These are phyloP conservation scores for Lepidopterella palustris DNA, from an alignment of 495 filamentous ascomycete genomes.

Conservation along the genomic window DNA sequence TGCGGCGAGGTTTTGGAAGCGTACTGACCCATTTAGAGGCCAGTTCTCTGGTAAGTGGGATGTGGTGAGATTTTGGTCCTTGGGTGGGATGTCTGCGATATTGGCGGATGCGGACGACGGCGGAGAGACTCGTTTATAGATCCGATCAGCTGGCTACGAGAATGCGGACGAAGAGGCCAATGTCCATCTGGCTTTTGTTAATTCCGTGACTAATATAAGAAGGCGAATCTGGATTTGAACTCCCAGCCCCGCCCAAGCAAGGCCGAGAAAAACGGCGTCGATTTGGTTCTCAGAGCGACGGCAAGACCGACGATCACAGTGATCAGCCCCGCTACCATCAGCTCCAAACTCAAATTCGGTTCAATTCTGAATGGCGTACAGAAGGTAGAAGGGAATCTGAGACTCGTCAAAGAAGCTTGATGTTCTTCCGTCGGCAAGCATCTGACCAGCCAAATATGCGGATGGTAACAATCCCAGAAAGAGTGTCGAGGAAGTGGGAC, in stretches of 20 bases:
- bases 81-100: constrained; percentile 11
- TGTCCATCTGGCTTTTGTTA: constrained; percentile 10
- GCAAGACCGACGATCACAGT: constrained; percentile 15
- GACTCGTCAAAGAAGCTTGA: constrained; percentile 32
- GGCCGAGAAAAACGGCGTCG: constrained; percentile 19
- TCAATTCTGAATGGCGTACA: constrained; percentile 42
- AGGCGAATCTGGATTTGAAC: not conserved
- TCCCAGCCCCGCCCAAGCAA: constrained; percentile 13
- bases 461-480: constrained; percentile 41
- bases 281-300: constrained; percentile 9
- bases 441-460: constrained; percentile 43
- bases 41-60: constrained; percentile 6
- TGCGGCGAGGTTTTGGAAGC: constrained; percentile 11
- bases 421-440: constrained; percentile 23
- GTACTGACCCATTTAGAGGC: constrained; percentile 15
- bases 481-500: constrained; percentile 51
- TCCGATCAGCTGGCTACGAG: constrained; percentile 19
- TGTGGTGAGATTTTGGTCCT: constrained; percentile 1
- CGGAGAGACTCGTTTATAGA: constrained; percentile 19
- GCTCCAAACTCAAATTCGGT: constrained; percentile 39
- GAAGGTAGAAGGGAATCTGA: constrained; percentile 41
- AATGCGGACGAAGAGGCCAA: constrained; percentile 10
- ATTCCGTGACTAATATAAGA: not conserved
- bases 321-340: constrained; percentile 37
- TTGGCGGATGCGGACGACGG: constrained; percentile 18